A percentile compares a stretch with the other conserved stretches of the same genome.
phyloP scores from a whole-genome alignment of 2,329 filamentous ascomycete species.

The Colletotrichum sp. region DNA sequence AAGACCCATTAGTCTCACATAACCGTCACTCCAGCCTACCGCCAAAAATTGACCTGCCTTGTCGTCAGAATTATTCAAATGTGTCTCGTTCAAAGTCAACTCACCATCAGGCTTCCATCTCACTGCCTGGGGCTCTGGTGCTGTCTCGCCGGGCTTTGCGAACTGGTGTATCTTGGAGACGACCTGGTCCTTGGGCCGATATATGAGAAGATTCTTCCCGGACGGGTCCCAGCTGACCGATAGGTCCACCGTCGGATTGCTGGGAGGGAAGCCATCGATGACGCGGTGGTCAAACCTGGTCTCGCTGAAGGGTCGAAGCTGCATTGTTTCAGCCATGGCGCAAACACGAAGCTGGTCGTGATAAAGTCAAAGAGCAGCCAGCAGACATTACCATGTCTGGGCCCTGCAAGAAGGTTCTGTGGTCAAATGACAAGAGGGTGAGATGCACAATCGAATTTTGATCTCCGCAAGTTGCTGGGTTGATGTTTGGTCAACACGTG shows the following conservation, averaged over 20 bases:
- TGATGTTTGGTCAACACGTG: not conserved
- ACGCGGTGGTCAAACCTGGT: constrained; percentile 62
- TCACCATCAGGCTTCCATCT: constrained; percentile 74
- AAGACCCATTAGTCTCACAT: constrained; percentile 76
- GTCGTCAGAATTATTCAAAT: not conserved
- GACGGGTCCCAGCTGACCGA: constrained; percentile 72
- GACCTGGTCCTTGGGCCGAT: constrained; percentile 76
- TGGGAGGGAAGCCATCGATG: constrained; percentile 66
- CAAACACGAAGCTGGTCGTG: constrained; percentile 16
- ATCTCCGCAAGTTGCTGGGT: not conserved
- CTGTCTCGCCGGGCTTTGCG: constrained; percentile 42
- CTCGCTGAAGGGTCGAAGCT: constrained; percentile 58
- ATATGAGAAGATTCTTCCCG: constrained; percentile 74
- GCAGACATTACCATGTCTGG: constrained; percentile 1
- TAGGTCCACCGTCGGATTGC: constrained; percentile 86
- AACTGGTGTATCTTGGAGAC: constrained; percentile 58
- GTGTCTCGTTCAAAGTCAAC: constrained; percentile 21
- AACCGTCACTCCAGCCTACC: constrained; percentile 83
- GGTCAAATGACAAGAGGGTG: not conserved
- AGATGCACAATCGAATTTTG: not conserved
- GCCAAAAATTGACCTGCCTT: constrained; percentile 75
- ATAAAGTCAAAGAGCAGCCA: not conserved
- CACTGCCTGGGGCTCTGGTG: constrained; percentile 51
- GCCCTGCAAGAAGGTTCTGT: not conserved
- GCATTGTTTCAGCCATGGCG: constrained; percentile 28